A percentile compares a stretch with the other conserved stretches of the same genome.
phyloP scores from a whole-genome alignment of 2,329 filamentous ascomycete genomes.

The Purpureocillium lavendulum region DNA sequence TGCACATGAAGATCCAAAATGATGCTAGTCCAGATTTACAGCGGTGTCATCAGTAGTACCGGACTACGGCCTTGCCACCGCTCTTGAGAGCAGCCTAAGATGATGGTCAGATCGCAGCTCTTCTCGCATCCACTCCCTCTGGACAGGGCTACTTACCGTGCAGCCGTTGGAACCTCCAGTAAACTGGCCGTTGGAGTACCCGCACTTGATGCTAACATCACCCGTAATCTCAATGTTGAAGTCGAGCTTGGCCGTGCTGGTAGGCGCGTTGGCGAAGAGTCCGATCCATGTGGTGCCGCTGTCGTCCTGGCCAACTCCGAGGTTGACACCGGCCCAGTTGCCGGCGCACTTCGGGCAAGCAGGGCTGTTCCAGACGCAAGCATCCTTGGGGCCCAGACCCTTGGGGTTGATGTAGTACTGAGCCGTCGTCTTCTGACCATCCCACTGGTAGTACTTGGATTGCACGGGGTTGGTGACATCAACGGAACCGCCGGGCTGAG shows the following conservation, averaged over 20 bases:
- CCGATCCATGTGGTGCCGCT: constrained; percentile 67
- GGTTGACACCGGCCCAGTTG: constrained; percentile 82
- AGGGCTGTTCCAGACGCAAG: constrained; percentile 65
- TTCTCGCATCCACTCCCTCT: no score
- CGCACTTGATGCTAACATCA: constrained; percentile 52
- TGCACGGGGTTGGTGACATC: constrained; percentile 70
- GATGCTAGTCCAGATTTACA: constrained; percentile 12
- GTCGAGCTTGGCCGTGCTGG: constrained; percentile 59
- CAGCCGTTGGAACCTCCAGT: constrained; percentile 54
- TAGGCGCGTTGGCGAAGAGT: constrained; percentile 77
- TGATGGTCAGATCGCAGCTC: constrained; percentile 13
- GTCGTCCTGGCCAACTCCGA: constrained; percentile 66
- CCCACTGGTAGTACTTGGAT: constrained; percentile 67
- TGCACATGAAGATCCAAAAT: constrained; percentile 26
- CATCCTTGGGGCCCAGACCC: constrained; percentile 56
- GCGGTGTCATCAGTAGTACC: constrained; percentile 27
- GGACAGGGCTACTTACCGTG: no score
- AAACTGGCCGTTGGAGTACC: constrained; percentile 57
- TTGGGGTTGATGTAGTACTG: constrained; percentile 96
- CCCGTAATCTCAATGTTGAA: constrained; percentile 74
- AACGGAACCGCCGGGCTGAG: constrained; percentile 48
- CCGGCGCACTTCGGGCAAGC: constrained; percentile 47
- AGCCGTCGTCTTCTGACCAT: constrained; percentile 67
- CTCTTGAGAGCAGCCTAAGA: constrained; percentile 32
- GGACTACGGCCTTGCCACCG: constrained; percentile 34